Conservation (phyloP, 2,329 filamentous ascomycete genomes). For the Colletotrichum sublineola region DNA sequence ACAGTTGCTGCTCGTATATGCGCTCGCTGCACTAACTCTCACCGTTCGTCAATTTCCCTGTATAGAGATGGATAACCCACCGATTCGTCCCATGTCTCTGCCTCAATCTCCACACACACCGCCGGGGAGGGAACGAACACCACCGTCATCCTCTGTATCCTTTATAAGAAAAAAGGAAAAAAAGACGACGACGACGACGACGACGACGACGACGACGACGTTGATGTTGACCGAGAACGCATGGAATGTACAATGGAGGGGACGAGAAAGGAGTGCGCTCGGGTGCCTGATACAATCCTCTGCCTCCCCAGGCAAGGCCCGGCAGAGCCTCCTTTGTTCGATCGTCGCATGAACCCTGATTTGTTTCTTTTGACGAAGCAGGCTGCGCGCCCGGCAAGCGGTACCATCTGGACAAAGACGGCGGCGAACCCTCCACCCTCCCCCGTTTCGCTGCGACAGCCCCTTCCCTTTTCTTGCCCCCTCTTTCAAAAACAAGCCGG, state of each 20-base stretch:
- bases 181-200: neutral
- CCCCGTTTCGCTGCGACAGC: neutral
- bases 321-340: conserved; percentile 35
- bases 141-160: conserved; percentile 29
- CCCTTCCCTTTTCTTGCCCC: neutral
- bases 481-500: neutral
- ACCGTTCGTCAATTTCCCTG: conserved; percentile 26
- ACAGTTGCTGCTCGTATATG: conserved; percentile 15
- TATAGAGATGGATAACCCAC: conserved; percentile 17
- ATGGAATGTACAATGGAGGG: conserved; percentile 10
- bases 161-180: no score
- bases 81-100: conserved; percentile 37
- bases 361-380: conserved; percentile 14
- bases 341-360: conserved; percentile 14
- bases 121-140: neutral
- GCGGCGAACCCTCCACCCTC: no score
- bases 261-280: conserved; percentile 17
- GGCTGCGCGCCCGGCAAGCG: neutral
- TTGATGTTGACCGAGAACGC: neutral
- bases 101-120: neutral
- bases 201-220: neutral
- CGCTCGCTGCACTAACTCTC: neutral
- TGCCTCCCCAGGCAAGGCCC: neutral
- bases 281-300: conserved; percentile 20
- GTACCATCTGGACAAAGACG: neutral